Conservation (phyloP, 2,329 filamentous ascomycete genomes). For the Akanthomyces lecanii region DNA sequence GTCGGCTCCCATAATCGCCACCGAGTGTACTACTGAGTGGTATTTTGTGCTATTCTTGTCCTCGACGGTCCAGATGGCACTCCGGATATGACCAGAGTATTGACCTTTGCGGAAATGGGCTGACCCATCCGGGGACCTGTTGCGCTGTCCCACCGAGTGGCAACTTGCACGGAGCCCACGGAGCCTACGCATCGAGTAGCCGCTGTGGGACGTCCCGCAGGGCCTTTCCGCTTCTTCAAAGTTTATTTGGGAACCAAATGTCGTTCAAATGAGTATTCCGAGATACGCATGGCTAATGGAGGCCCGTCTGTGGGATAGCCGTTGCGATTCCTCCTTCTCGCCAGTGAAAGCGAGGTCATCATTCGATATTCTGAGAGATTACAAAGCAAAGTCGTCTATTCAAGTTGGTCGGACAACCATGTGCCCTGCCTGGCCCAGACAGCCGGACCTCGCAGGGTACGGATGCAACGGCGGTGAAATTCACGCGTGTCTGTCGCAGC, state of each 20-base stretch:
- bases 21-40: background rate
- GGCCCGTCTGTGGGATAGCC: background rate
- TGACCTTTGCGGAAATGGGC: background rate
- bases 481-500: background rate
- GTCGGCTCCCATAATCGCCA: background rate
- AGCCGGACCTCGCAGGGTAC: background rate
- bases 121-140: background rate
- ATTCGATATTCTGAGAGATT: background rate
- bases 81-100: background rate
- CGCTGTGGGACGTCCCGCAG: slow-evolving; percentile 14
- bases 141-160: background rate
- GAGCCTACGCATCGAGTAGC: slow-evolving; percentile 7
- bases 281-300: background rate
- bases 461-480: background rate
- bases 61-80: background rate
- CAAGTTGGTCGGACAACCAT: background rate
- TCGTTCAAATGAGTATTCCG: background rate
- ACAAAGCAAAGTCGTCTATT: background rate
- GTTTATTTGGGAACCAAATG: background rate
- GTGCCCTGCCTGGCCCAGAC: background rate
- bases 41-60: background rate
- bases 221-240: background rate
- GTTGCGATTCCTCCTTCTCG: background rate
- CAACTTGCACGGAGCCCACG: background rate
- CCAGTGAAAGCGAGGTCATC: background rate